These are phyloP conservation scores for Rhizopus sp. DNA, from an alignment of 371 early-diverging fungal genomes.

Conservation along the genomic window DNA sequence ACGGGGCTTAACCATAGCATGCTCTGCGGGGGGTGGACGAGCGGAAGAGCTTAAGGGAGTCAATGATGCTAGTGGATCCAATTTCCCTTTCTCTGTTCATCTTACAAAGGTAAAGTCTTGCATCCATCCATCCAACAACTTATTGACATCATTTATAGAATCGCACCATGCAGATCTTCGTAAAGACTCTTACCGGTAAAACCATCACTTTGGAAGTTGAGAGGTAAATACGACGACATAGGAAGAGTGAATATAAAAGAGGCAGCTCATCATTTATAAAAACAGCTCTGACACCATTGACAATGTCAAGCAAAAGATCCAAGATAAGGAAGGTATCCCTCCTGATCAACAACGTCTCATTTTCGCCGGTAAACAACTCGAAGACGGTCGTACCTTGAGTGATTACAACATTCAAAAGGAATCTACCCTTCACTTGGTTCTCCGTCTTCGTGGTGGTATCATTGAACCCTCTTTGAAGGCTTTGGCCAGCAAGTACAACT, in stretches of 20 bases:
- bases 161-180: slow-evolving; percentile 76
- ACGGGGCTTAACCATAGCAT: neutral
- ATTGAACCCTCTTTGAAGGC: slow-evolving; percentile 95
- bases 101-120: slow-evolving; percentile 25
- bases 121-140: slow-evolving; percentile 18
- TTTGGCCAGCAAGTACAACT: slow-evolving; percentile 96
- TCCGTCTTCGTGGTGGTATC: slow-evolving; percentile 96
- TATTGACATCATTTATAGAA: slow-evolving; percentile 9
- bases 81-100: slow-evolving; percentile 34
- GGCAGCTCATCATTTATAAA: neutral
- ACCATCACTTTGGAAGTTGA: slow-evolving; percentile 97
- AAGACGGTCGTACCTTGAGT: slow-evolving; percentile 88
- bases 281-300: slow-evolving; percentile 58
- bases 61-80: neutral
- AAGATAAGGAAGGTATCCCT: slow-evolving; percentile 98
- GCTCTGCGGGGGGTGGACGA: neutral
- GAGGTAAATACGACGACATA: slow-evolving; percentile 32
- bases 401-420: slow-evolving; percentile 92
- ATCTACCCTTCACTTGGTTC: slow-evolving; percentile 96
- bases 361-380: slow-evolving; percentile 99
- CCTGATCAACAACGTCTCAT: slow-evolving; percentile 99
- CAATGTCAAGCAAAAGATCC: slow-evolving; percentile 94
- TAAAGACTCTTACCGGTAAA: slow-evolving; percentile 90
- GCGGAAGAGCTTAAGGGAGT: slow-evolving; percentile 1
- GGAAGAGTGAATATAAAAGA: neutral